Base-by-base conservation (phyloP, 2,329 filamentous ascomycete species). In the Piedraia hortae region DNA sequence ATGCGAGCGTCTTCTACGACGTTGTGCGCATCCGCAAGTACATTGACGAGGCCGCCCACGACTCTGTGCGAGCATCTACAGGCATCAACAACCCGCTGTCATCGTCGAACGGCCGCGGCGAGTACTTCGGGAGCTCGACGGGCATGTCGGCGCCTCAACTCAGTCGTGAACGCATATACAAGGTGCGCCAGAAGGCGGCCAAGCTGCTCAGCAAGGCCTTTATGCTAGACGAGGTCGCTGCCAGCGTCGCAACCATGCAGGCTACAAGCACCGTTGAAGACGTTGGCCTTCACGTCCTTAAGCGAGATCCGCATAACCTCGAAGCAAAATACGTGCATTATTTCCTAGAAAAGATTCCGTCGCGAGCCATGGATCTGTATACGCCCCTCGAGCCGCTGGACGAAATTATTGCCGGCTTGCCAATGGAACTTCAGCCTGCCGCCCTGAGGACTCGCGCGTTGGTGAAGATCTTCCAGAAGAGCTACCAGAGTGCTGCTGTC, bases 291-390 rank as follows among this genome's bases (percentile, higher is more conserved):
- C 51, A 70, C 28, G 74, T 88, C 14, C 46, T 85, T 28, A 63
- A 72, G 40, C 56, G 72, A 28, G 66, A 61, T 28, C 53, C 62
- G n/a, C 42, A 54, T 22, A 65, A 78, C 36, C 45, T 32, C 14
- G 71, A 85, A 36, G 75, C 73, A 13, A 71, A 69, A 43, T 85
- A 85, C 39, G 75, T 85, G n/a, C 71, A 85, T 40, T 85, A 82
- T 47, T 88, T 88, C 43, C 73, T 82, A 45, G 73, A 88, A 46
- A 85, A 82, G 56, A 80, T 85, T 12, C 70, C 73, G 1, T 71
- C 64, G 18, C 52, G 69, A 18, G 64, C 70, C 39, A 50, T 85
- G 40, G 69, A 65, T 16, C 62, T 74, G 35, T 66, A 59, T 34
- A 80, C 72, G 5, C 67, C 61, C 29, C 44, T 80, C 25, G 48